Evolutionary conservation across 2,329 filamentous ascomycete species (phyloP).

Genomic region (Hypoxylon sp.): DNA sequence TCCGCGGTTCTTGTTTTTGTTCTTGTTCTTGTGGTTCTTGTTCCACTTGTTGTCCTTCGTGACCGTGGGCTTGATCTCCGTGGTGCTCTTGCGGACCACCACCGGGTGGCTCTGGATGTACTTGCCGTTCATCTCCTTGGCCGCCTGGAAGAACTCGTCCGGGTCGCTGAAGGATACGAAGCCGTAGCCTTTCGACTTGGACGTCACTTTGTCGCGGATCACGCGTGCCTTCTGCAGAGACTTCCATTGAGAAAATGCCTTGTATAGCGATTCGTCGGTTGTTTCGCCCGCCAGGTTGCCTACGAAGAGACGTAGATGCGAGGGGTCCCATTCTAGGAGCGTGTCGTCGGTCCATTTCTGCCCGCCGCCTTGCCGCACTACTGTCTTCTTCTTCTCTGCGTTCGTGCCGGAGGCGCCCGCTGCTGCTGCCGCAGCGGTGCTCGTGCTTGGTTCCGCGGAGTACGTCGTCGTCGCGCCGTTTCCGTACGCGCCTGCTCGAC

Average conservation of each 20-base stretch:
- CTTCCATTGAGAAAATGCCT: slow-evolving; percentile 90
- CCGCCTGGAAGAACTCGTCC: slow-evolving; percentile 96
- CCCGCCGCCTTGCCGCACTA: slow-evolving; percentile 88
- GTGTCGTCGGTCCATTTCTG: slow-evolving; percentile 92
- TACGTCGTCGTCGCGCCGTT: slow-evolving; percentile 57
- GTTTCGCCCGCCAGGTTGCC: slow-evolving; percentile 98
- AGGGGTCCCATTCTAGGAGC: slow-evolving; percentile 94
- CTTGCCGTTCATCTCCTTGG: slow-evolving; percentile 98
- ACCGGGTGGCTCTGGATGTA: slow-evolving; percentile 99
- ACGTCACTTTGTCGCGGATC: slow-evolving; percentile 93
- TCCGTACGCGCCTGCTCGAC: slow-evolving; percentile 49
- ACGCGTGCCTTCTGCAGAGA: slow-evolving; percentile 94
- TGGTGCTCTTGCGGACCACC: slow-evolving; percentile 86
- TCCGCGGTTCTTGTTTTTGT: slow-evolving; percentile 55
- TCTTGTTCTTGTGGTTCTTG: slow-evolving; percentile 53
- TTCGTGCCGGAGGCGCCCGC: slow-evolving; percentile 62
- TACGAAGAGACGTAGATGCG: slow-evolving; percentile 94
- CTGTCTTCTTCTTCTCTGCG: slow-evolving; percentile 83
- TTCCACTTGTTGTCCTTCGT: slow-evolving; percentile 67
- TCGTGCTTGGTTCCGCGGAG: slow-evolving; percentile 57
- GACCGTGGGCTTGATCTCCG: slow-evolving; percentile 86
- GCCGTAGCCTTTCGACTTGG: slow-evolving; percentile 95
- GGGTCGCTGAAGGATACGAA: slow-evolving; percentile 97
- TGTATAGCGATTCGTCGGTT: slow-evolving; percentile 93
- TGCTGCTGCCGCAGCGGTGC: slow-evolving; percentile 52